Evolutionary conservation across 1,284 basidiomycete species (phyloP).

Genomic region (Agroathelia rolfsii): DNA sequence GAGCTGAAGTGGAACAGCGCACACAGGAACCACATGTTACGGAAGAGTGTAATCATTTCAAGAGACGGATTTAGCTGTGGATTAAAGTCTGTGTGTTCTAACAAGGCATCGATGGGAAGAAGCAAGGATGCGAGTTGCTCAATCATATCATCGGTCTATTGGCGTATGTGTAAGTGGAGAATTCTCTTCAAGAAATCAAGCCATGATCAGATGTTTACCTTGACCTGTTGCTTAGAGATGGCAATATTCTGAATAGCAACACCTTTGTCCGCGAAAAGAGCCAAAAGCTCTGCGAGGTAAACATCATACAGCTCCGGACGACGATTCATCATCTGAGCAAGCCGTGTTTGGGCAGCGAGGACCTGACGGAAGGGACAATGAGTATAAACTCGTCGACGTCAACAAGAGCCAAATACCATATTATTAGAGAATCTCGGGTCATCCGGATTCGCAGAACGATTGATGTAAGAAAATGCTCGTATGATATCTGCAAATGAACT

Average conservation of each 20-base stretch:
- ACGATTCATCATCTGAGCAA: slow-evolving; percentile 67
- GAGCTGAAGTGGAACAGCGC: slow-evolving; percentile 69
- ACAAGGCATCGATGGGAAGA: slow-evolving; percentile 82
- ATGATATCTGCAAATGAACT: slow-evolving; percentile 81
- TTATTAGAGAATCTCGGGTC: slow-evolving; percentile 81
- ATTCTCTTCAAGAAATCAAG: too few relatives aligned
- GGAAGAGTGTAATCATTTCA: slow-evolving; percentile 75
- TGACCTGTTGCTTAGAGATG: slow-evolving; percentile 50
- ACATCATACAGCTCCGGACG: slow-evolving; percentile 69
- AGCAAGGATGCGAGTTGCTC: slow-evolving; percentile 80
- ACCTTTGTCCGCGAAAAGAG: slow-evolving; percentile 86
- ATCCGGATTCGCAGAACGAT: slow-evolving; percentile 74
- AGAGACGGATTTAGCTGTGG: slow-evolving; percentile 49
- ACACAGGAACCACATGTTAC: slow-evolving; percentile 92
- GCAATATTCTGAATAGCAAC: slow-evolving; percentile 81
- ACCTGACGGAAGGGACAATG: slow-evolving; percentile 33
- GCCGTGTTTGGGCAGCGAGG: slow-evolving; percentile 78
- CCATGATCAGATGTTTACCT: slow-evolving; percentile 40
- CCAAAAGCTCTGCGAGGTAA: slow-evolving; percentile 81
- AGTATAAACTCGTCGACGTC: slow-evolving; percentile 11
- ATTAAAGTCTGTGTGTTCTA: slow-evolving; percentile 69
- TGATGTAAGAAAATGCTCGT: slow-evolving; percentile 78
- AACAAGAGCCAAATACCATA: slow-evolving; percentile 41
- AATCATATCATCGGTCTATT: slow-evolving; percentile 75
- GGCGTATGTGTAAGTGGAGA: slow-evolving; percentile 8